Evolutionary conservation across 2,329 filamentous ascomycete genomes (phyloP).

Genomic region (Phaeosphaeriaceae sp.): DNA sequence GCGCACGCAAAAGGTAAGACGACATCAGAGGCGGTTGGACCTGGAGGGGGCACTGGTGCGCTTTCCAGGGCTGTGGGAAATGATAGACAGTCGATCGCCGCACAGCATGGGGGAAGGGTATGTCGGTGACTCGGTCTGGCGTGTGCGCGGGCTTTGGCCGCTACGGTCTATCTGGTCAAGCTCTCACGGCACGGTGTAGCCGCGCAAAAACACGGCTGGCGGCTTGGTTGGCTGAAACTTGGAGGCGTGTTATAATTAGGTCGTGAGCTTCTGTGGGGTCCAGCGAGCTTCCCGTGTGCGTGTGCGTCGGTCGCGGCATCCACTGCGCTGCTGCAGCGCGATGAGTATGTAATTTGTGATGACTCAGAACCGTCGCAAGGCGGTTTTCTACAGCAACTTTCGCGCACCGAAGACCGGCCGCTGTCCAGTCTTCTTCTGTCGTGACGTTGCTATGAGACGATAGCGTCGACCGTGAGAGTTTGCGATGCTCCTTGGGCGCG

Average conservation of each 20-base stretch:
- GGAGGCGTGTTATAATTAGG: constrained; percentile 9
- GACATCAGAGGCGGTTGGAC: constrained; percentile 34
- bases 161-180: constrained; percentile 16
- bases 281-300: constrained; percentile 1
- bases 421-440: constrained; percentile 1
- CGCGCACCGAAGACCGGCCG: constrained; percentile 18
- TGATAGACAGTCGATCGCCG: constrained; percentile 35
- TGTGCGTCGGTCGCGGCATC: neutral
- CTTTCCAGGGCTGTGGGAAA: constrained; percentile 32
- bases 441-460: constrained; percentile 5
- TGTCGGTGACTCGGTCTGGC: constrained; percentile 15
- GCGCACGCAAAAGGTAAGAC: constrained; percentile 27
- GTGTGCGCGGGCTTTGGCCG: constrained; percentile 13
- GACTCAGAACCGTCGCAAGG: constrained; percentile 9
- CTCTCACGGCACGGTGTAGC: constrained; percentile 19
- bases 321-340: neutral
- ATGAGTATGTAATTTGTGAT: constrained; percentile 1
- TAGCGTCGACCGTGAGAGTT: constrained; percentile 9
- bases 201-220: constrained; percentile 14
- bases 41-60: constrained; percentile 23
- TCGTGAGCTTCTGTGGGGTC: constrained; percentile 5
- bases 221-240: constrained; percentile 7
- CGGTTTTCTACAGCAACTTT: neutral
- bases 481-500: constrained; percentile 10
- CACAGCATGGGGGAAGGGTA: constrained; percentile 21